These are phyloP conservation scores for Gracilaria domingensis DNA, from an alignment of 23 red algal species.

Conservation along the genomic window DNA sequence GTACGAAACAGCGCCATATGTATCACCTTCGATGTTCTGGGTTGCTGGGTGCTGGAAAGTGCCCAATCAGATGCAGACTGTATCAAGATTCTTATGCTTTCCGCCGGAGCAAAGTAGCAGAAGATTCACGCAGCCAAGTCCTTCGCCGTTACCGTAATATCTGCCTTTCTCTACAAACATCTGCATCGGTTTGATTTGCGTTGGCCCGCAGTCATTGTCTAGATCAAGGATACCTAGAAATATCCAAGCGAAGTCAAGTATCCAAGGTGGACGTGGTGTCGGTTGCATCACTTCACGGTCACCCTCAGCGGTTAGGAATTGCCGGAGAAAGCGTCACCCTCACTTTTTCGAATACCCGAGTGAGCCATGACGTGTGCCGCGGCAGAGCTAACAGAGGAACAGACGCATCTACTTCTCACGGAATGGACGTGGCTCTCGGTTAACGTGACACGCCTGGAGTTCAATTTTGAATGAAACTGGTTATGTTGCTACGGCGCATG, in stretches of 20 bases:
- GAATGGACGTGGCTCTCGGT: not conserved
- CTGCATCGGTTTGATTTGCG: too few species aligned
- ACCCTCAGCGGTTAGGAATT: not conserved
- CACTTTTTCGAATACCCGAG: not conserved
- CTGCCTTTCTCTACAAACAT: not conserved
- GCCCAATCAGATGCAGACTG: too few species aligned
- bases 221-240: not conserved
- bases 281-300: not conserved
- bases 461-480: not conserved
- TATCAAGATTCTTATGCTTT: not conserved
- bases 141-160: not conserved
- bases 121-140: too few species aligned
- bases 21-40: not conserved
- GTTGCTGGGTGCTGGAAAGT: not conserved
- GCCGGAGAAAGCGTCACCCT: not conserved
- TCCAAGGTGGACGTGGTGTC: not conserved
- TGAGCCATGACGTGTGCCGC: not conserved
- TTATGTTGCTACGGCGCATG: not conserved
- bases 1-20: not conserved
- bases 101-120: not conserved
- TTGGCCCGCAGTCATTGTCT: not conserved
- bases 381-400: not conserved
- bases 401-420: not conserved
- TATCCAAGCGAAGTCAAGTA: not conserved
- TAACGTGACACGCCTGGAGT: not conserved